Conservation (phyloP, 306 rosid species). For the Gynostemma pentaphyllum region DNA sequence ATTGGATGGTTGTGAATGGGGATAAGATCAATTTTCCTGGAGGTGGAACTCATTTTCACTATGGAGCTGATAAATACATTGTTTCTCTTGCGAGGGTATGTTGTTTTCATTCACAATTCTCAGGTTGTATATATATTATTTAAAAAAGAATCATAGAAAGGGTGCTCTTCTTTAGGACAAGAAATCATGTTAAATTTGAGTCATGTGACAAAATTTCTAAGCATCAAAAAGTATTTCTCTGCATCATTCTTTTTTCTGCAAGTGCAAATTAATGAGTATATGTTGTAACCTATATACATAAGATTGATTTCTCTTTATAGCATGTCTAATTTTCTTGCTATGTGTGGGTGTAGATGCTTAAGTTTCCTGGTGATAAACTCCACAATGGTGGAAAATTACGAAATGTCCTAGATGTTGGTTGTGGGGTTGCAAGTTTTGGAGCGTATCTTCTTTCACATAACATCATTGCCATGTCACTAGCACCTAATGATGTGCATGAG, state of each 20-base stretch:
- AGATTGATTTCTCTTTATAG: not conserved
- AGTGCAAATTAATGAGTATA: not conserved
- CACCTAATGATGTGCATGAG: slow-evolving; percentile 55
- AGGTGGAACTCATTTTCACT: slow-evolving; percentile 54
- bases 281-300: not conserved
- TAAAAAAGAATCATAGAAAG: not conserved
- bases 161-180: too few relatives aligned
- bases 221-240: not conserved
- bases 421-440: slow-evolving; percentile 69
- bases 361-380: slow-evolving; percentile 39
- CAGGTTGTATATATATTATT: not conserved
- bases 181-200: not conserved
- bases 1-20: slow-evolving; percentile 64
- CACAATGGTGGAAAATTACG: slow-evolving; percentile 39
- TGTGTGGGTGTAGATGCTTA: slow-evolving; percentile 37
- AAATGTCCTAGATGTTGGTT: slow-evolving; percentile 47
- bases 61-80: slow-evolving; percentile 56
- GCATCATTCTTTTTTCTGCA: not conserved
- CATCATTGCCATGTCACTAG: slow-evolving; percentile 42
- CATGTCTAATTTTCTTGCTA: not conserved
- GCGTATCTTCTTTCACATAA: slow-evolving; percentile 49
- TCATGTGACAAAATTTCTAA: not conserved
- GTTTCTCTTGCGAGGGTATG: slow-evolving; percentile 37
- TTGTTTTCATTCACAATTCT: not conserved
- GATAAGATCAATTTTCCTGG: slow-evolving; percentile 60